A percentile compares a stretch with the other conserved stretches of the same genome.
These are phyloP conservation scores for Pyrenophora teres DNA, from an alignment of 2,329 filamentous ascomycete genomes.

Conservation along the genomic window DNA sequence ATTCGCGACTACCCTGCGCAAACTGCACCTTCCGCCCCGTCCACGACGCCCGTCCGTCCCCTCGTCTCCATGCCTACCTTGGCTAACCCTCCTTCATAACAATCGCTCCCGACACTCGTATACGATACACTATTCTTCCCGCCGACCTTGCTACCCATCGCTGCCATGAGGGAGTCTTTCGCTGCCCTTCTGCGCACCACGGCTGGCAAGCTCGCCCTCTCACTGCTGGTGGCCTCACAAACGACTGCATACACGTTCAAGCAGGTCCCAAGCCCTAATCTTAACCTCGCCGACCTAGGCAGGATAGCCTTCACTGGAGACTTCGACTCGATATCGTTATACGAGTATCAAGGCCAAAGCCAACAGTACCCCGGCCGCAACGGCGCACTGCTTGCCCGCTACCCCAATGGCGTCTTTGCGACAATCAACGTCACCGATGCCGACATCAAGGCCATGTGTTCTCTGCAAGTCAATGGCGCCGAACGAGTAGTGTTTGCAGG, in stretches of 20 bases:
- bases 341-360: conserved; percentile 80
- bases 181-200: conserved; percentile 46
- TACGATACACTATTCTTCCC: conserved; percentile 28
- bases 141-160: conserved; percentile 25
- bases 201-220: conserved; percentile 45
- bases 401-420: conserved; percentile 84
- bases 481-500: conserved; percentile 84
- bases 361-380: conserved; percentile 70
- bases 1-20: conserved; percentile 14
- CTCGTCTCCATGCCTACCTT: conserved; percentile 21
- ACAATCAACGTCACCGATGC: conserved; percentile 78
- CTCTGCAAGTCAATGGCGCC: conserved; percentile 70
- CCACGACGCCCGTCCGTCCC: not conserved
- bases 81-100: conserved; percentile 21
- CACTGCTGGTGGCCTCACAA: conserved; percentile 39
- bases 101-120: conserved; percentile 9
- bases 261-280: conserved; percentile 67
- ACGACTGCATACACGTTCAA: conserved; percentile 57
- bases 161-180: conserved; percentile 45
- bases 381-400: conserved; percentile 77
- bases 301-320: conserved; percentile 85
- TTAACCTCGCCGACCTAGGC: conserved; percentile 79
- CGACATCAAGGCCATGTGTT: conserved; percentile 86
- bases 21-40: conserved; percentile 7
- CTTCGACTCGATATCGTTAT: conserved; percentile 89